Evolutionary conservation across 768 basidiomycete species (phyloP), one percentile per base, ranked within the genome.

Genomic region (Floccularia luteovirens): DNA sequence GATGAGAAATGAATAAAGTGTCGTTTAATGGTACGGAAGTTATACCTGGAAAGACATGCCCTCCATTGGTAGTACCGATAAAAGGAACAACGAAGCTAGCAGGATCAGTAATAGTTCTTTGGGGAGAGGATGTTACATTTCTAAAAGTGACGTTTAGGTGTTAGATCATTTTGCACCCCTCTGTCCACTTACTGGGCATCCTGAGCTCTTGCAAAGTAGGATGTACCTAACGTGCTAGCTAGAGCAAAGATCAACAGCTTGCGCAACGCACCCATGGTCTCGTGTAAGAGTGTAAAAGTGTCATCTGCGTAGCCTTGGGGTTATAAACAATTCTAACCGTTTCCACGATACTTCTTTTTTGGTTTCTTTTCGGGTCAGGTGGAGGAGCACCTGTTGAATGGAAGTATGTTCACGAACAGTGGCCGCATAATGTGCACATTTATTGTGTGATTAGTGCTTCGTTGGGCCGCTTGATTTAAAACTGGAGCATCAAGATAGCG

Each of bases 21-120:
- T 24, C 22, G 30, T 12, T 17, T 7, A 17, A 7, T 8, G 32
- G 8, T 14, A 34, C 8, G 20, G 8, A 25, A 36, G 4, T 44
- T 60, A 14, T 41, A 76, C 79, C 79, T 40, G 79, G 78, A 50
- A 81, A 81, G 7, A 74, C 72, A 58, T 82, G 77, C 0, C 80
- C 80, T 11, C 75, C 78, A 43, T 77, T 76, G 1, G 69, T 71
- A 0, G 79, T 79, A 13, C 79, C 80, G 12, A 82, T 75, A 58
- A 82, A 81, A 13, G 74, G 64, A 38, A 75, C 69, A 25, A 80
- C 79, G 39, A 63, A 62, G 40, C 61, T 62, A 3, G 64, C 56
- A 14, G 68, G 69, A 40, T 72, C 67, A 5, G 59, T 39, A 19
- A 63, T 57, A 31, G 40, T 50, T 5, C 54, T 51, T 17, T 53